Conservation (phyloP, 768 basidiomycete genomes). For the Porpolomopsis calyptriformis region DNA sequence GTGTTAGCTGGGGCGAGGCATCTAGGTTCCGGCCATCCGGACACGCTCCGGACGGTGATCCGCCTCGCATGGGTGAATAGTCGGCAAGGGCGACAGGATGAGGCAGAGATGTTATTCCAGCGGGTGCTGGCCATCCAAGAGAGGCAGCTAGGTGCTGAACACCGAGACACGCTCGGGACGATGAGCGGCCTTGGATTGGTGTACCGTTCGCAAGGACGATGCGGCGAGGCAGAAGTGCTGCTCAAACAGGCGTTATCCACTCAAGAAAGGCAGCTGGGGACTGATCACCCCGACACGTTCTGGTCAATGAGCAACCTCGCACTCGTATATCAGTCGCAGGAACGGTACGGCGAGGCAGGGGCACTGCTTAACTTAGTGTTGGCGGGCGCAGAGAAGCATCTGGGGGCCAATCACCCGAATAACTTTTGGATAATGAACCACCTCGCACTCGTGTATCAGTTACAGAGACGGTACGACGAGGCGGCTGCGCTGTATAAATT, state of each 20-base stretch:
- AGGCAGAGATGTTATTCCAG: background rate
- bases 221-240: background rate
- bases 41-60: background rate
- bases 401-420: background rate
- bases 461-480: background rate
- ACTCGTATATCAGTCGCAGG: background rate
- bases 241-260: background rate
- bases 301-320: background rate
- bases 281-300: background rate
- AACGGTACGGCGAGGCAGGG: slow-evolving; percentile 2
- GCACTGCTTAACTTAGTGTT: background rate
- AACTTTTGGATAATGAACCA: background rate
- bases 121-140: background rate
- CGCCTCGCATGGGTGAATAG: background rate
- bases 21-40: background rate
- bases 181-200: background rate
- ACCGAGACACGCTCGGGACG: background rate
- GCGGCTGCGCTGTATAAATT: background rate
- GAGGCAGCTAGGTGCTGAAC: background rate
- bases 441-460: background rate
- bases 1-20: too few relatives aligned
- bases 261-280: background rate
- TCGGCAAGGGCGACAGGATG: background rate
- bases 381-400: background rate
- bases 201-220: background rate